phyloP scores from a whole-genome alignment of 345 rosid genomes.

The Laguncularia racemosa region DNA sequence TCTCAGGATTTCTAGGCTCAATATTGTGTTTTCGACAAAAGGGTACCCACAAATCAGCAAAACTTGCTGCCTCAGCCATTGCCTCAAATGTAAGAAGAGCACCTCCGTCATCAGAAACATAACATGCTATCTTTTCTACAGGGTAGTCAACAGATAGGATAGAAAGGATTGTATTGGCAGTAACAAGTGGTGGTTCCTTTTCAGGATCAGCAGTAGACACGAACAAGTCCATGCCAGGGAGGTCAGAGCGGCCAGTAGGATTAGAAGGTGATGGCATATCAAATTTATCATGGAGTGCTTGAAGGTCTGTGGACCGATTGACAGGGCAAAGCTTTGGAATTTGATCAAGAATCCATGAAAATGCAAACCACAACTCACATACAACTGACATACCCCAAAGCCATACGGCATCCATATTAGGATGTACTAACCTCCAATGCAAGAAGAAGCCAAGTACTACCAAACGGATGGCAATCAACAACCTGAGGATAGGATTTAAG shows the following conservation, averaged over 20 bases:
- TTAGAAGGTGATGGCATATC: slow-evolving; percentile 85
- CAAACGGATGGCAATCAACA: slow-evolving; percentile 45
- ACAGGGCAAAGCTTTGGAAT: slow-evolving; percentile 76
- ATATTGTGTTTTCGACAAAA: slow-evolving; percentile 85
- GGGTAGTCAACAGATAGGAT: slow-evolving; percentile 85
- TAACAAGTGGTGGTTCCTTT: slow-evolving; percentile 85
- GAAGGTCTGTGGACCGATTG: slow-evolving; percentile 80
- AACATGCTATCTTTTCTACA: slow-evolving; percentile 76
- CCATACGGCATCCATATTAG: slow-evolving; percentile 83
- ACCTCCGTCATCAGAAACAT: slow-evolving; percentile 88
- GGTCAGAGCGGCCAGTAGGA: slow-evolving; percentile 87
- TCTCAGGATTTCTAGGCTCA: slow-evolving; percentile 86
- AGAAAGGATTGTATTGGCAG: slow-evolving; percentile 87
- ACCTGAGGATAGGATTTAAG: slow-evolving; percentile 17
- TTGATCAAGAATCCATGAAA: slow-evolving; percentile 94
- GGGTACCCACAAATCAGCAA: slow-evolving; percentile 92
- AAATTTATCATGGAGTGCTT: slow-evolving; percentile 75
- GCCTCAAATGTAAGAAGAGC: slow-evolving; percentile 96
- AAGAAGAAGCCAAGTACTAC: slow-evolving; percentile 70
- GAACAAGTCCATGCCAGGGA: slow-evolving; percentile 78
- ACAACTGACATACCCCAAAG: slow-evolving; percentile 76
- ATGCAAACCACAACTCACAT: slow-evolving; percentile 89
- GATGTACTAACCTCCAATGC: slow-evolving; percentile 71
- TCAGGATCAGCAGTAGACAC: slow-evolving; percentile 97
- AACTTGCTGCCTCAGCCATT: slow-evolving; percentile 97